Percentiles rank a stretch among this genome's conserved stretches.
Conservation (phyloP, 1,284 basidiomycete species). For the Microbotryum violaceum region DNA sequence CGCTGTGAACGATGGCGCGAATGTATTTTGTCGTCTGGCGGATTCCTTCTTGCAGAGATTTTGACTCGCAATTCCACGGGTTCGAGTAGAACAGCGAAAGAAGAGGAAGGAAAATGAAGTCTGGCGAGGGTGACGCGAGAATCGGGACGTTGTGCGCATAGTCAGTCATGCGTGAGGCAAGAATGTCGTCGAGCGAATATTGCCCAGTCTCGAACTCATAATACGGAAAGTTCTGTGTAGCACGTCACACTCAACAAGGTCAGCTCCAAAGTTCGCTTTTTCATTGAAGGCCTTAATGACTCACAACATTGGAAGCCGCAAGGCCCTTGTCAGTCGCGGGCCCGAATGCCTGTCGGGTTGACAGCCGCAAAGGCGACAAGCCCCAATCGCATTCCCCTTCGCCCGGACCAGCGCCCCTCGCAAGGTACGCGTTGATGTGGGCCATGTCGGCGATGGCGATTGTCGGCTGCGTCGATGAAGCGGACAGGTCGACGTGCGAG, state of each 20-base stretch:
- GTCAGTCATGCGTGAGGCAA: conserved; percentile 21
- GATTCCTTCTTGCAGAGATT: conserved; percentile 16
- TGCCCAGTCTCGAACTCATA: conserved; percentile 24
- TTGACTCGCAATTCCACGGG: conserved; percentile 24
- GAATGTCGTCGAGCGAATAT: conserved; percentile 31
- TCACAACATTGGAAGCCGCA: too few species aligned
- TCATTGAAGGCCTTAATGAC: too few species aligned
- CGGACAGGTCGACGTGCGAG: conserved; percentile 1
- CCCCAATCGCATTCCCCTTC: conserved; percentile 18
- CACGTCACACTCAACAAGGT: neutral
- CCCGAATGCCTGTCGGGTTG: conserved; percentile 8
- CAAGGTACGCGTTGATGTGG: conserved; percentile 13
- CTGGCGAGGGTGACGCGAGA: conserved; percentile 22
- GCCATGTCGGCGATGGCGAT: conserved; percentile 26
- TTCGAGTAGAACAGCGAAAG: conserved; percentile 25
- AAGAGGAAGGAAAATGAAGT: conserved; percentile 31
- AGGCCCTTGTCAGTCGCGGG: too few species aligned
- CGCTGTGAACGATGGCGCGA: conserved; percentile 16
- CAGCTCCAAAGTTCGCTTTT: neutral
- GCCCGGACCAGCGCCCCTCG: conserved; percentile 1
- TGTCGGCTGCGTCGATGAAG: conserved; percentile 6
- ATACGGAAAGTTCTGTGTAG: conserved; percentile 22
- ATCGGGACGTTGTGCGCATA: conserved; percentile 21
- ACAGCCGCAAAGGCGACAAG: neutral
- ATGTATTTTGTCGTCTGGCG: conserved; percentile 23